phyloP scores from a whole-genome alignment of 371 early-diverging fungal species.

The Zychaea mexicana region DNA sequence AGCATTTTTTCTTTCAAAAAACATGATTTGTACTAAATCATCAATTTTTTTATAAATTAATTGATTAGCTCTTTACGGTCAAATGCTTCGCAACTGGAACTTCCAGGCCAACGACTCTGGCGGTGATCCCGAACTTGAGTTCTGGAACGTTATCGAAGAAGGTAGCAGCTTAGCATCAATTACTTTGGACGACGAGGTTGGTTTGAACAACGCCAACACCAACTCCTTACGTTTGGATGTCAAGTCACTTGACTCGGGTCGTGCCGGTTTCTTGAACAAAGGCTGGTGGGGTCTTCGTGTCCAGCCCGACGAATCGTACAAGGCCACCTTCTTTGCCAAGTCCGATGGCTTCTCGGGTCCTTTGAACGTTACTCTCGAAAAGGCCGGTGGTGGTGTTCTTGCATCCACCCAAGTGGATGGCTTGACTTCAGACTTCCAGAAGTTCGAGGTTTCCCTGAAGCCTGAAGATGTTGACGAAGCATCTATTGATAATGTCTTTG shows the following conservation, averaged over 20 bases:
- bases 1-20: not conserved
- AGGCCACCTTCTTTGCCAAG: slow-evolving; percentile 22
- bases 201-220: slow-evolving; percentile 19
- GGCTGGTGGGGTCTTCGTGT: slow-evolving; percentile 25
- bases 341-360: slow-evolving; percentile 17
- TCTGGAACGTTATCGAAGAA: slow-evolving; percentile 10
- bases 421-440: slow-evolving; percentile 11
- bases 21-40: not conserved
- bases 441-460: slow-evolving; percentile 12
- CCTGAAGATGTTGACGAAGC: slow-evolving; percentile 7
- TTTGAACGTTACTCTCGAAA: slow-evolving; percentile 18
- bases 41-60: not conserved
- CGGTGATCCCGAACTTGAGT: slow-evolving; percentile 5
- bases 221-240: slow-evolving; percentile 23
- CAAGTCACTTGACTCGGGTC: not conserved
- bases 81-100: slow-evolving; percentile 25
- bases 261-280: slow-evolving; percentile 23
- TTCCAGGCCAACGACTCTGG: slow-evolving; percentile 23
- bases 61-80: slow-evolving; percentile 12
- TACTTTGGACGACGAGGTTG: not conserved
- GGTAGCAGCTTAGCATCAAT: slow-evolving; percentile 8
- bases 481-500: slow-evolving; percentile 19
- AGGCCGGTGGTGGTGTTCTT: slow-evolving; percentile 8
- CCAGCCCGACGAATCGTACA: slow-evolving; percentile 19
- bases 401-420: slow-evolving; percentile 10